Evolutionary conservation across 768 basidiomycete species (phyloP), one percentile per base, ranked within the genome.

Genomic region (Amanita pseudoporphyria): DNA sequence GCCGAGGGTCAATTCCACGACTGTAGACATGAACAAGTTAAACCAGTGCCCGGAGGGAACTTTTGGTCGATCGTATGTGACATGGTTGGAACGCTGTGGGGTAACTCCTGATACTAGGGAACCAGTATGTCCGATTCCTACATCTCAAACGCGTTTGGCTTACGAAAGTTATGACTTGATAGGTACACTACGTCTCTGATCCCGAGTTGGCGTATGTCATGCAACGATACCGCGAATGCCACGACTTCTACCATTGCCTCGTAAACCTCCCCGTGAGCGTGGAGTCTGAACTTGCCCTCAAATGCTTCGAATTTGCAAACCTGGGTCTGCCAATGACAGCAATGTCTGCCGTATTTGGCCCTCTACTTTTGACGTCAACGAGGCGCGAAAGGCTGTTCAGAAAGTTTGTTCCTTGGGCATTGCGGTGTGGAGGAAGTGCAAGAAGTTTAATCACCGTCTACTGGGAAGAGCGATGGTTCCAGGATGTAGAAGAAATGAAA

Each of bases 151-250:
- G 32, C n/a, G 19, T 30, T 22, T 22, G n/a, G 21, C 31, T 26
- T 6, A 32, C 19, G n/a, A n/a, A 28, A 28, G 7, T 7, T 28
- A 28, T 28, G 26, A 28, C 18, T 28, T 10, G 48, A 21, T 58
- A 97, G 94, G 94, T 96, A 5, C 88, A 84, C 56, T 98, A 97
- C 60, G 84, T 98, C 50, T 79, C 87, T 60, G 91, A 97, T 59
- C 92, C 93, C 2, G 94, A 96, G 59, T 78, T 96, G 9, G 96
- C 96, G 21, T 98, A 96, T 64, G 88, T 98, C 49, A 91, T 99
- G 87, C 90, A 94, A 57, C 84, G 95, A 45, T 99, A 98, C 64
- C 84, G 95, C 21, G 94, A 99, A 68, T 95, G 87, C 55, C 96
- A 99, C 66, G 95, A 99, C 67, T 85, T 98, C 57, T 96, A 97